These are phyloP conservation scores for Hemisphaericaspora xylanilytica DNA, from an alignment of 1,139 yeast species.

Conservation along the genomic window DNA sequence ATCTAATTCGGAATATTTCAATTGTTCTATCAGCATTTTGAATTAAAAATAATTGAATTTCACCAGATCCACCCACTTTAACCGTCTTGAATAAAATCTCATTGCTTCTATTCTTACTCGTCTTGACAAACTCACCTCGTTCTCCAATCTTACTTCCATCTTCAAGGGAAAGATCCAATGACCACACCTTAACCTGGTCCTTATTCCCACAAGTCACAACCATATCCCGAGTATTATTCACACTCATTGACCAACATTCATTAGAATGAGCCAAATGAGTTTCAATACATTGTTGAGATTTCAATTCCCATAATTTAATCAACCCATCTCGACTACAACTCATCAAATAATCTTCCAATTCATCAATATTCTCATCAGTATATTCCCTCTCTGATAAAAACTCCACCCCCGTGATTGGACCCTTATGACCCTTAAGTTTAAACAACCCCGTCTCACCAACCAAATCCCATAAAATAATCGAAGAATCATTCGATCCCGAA, in stretches of 20 bases:
- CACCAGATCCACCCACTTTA: constrained; percentile 14
- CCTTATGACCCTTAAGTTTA: constrained; percentile 85
- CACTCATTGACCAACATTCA: constrained; percentile 85
- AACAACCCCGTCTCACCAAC: constrained; percentile 88
- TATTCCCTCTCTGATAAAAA: constrained; percentile 38
- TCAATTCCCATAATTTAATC: constrained; percentile 89
- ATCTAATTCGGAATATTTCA: constrained; percentile 79
- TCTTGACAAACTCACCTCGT: constrained; percentile 70
- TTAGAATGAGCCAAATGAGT: constrained; percentile 92
- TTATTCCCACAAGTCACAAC: constrained; percentile 75
- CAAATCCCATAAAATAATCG: constrained; percentile 89
- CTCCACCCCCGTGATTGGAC: constrained; percentile 73
- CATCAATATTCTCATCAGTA: constrained; percentile 40
- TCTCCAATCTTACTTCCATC: constrained; percentile 55
- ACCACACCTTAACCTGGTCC: constrained; percentile 84
- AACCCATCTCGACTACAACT: constrained; percentile 88
- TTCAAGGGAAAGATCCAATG: constrained; percentile 51
- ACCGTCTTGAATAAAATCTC: constrained; percentile 52
- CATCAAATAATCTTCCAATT: constrained; percentile 66
- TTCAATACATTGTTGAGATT: constrained; percentile 85
- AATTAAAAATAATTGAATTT: constrained; percentile 54
- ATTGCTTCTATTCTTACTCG: constrained; percentile 72
- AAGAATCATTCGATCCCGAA: constrained; percentile 84
- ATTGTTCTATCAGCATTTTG: constrained; percentile 78
- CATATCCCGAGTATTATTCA: constrained; percentile 37